phyloP scores from a whole-genome alignment of 2,329 filamentous ascomycete genomes.

The Knoxdaviesia capensis region DNA sequence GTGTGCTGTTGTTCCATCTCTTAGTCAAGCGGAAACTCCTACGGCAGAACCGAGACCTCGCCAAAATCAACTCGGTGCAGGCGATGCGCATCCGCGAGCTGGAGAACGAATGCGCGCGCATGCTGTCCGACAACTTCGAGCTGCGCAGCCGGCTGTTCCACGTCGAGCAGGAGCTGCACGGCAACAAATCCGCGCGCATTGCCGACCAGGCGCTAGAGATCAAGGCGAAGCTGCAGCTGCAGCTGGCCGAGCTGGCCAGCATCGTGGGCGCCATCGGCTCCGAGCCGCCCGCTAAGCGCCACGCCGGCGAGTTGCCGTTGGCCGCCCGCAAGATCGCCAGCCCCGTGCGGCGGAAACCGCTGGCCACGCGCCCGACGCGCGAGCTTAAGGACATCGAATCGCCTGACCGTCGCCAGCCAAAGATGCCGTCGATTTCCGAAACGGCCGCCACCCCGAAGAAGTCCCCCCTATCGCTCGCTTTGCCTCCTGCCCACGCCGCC shows the following conservation, averaged over 20 bases:
- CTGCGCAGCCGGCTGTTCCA: constrained; percentile 51
- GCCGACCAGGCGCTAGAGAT: constrained; percentile 49
- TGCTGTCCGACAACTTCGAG: constrained; percentile 61
- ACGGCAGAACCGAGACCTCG: constrained; percentile 69
- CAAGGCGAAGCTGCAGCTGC: constrained; percentile 49
- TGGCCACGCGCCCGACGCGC: too few relatives aligned
- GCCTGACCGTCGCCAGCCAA: too few relatives aligned
- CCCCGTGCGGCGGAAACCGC: too few relatives aligned
- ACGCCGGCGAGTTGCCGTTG: constrained; percentile 12
- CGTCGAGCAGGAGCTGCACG: constrained; percentile 46
- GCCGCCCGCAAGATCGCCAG: constrained; percentile 17
- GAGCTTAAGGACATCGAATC: too few relatives aligned
- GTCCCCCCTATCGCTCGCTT: too few relatives aligned
- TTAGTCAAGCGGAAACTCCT: constrained; percentile 61
- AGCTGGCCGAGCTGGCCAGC: constrained; percentile 48
- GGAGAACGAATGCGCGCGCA: constrained; percentile 53
- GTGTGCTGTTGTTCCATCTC: constrained; percentile 5
- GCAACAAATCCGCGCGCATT: constrained; percentile 35
- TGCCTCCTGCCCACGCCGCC: too few relatives aligned
- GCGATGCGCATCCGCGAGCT: constrained; percentile 57
- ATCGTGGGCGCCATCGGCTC: constrained; percentile 46
- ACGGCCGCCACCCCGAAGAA: too few relatives aligned
- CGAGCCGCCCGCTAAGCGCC: constrained; percentile 33
- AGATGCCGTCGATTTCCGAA: too few relatives aligned
- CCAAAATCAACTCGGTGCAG: constrained; percentile 58